Evolutionary conservation across 176 grass and related monocot genomes (phyloP).

Genomic region (Hordeum marinum): DNA sequence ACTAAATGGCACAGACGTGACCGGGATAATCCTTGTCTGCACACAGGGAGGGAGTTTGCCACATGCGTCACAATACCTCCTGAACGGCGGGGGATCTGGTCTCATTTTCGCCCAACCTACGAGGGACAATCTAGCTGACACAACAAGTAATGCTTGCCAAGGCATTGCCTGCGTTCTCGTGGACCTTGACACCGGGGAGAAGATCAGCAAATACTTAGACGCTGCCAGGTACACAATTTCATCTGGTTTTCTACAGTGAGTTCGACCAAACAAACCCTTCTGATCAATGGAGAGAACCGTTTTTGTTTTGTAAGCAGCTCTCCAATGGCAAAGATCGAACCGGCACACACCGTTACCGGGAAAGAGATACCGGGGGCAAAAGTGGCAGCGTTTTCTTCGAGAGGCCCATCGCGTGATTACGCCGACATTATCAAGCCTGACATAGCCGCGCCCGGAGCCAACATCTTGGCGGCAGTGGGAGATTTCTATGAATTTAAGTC

Average conservation of each 20-base stretch:
- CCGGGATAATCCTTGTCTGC: not conserved
- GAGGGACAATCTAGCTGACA: no score
- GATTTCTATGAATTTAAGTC: not conserved
- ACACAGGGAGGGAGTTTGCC: not conserved
- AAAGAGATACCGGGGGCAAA: not conserved
- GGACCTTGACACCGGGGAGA: not conserved
- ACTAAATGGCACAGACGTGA: not conserved
- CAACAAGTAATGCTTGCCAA: no score
- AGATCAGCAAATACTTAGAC: accelerated
- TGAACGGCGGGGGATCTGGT: not conserved
- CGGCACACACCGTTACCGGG: not conserved
- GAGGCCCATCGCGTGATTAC: slow-evolving; percentile 21
- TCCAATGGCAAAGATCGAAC: slow-evolving; percentile 19
- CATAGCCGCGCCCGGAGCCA: slow-evolving; percentile 25
- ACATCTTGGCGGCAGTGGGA: slow-evolving; percentile 17
- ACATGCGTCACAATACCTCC: no score
- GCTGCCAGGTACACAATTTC: no score
- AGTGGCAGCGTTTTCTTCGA: slow-evolving; percentile 23
- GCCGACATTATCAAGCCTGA: not conserved
- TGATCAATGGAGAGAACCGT: no score
- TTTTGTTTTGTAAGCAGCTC: slow-evolving; percentile 15
- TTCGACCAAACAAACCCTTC: no score
- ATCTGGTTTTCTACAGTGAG: no score
- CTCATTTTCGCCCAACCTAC: slow-evolving; percentile 14
- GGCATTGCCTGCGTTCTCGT: slow-evolving; percentile 28